Percentiles rank a stretch among this genome's conserved stretches.
These are phyloP conservation scores for Puccinia hordei DNA, from an alignment of 1,284 basidiomycete species.

Conservation along the genomic window DNA sequence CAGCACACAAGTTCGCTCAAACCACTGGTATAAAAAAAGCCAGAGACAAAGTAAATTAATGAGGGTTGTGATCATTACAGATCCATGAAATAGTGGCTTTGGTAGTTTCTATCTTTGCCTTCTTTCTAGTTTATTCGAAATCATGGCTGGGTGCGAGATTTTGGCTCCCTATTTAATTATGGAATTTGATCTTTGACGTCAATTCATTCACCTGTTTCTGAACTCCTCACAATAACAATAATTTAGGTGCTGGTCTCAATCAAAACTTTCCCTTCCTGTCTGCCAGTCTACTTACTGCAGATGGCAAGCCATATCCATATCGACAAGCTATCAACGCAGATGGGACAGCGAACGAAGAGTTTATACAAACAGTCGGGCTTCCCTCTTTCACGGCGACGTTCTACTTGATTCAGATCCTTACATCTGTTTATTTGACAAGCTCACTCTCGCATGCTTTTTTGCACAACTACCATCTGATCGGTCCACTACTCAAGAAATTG, in stretches of 20 bases:
- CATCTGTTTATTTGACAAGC: neutral
- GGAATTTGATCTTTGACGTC: too few relatives aligned
- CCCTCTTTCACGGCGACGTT: conserved; percentile 26
- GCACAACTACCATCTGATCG: conserved; percentile 22
- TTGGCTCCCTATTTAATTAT: too few relatives aligned
- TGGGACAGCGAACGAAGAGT: conserved; percentile 19
- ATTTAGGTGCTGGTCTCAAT: conserved; percentile 13
- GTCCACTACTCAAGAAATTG: conserved; percentile 1
- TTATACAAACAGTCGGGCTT: conserved; percentile 16
- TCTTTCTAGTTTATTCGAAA: conserved; percentile 21
- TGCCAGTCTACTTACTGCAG: neutral
- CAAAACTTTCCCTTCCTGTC: conserved; percentile 48
- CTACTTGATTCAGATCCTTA: conserved; percentile 23
- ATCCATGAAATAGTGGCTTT: conserved; percentile 31
- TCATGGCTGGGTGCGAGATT: conserved; percentile 37
- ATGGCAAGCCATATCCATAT: conserved; percentile 28
- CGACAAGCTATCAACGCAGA: conserved; percentile 24
- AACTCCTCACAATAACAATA: too few relatives aligned
- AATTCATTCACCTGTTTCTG: neutral
- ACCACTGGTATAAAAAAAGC: too few relatives aligned
- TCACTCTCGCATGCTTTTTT: conserved; percentile 28
- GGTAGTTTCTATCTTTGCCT: conserved; percentile 37
- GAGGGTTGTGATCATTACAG: neutral
- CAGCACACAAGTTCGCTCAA: conserved; percentile 29
- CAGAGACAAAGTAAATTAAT: neutral